These are phyloP conservation scores for Ceratobasidium theobromae DNA, from an alignment of 1,284 basidiomycete genomes.

Conservation along the genomic window DNA sequence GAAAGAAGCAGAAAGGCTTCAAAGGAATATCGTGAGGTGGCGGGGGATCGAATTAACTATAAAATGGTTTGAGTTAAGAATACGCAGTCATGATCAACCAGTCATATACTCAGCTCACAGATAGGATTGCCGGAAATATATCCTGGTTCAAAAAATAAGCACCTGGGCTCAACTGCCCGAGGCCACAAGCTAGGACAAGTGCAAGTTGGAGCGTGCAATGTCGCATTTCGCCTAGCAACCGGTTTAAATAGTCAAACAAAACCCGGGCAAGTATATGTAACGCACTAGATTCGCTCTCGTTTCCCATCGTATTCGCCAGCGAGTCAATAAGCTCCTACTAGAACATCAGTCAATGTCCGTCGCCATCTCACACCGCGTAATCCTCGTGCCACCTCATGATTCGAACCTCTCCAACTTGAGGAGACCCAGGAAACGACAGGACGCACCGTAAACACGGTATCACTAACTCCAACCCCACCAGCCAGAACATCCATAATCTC, in stretches of 20 bases:
- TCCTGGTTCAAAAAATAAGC: slow-evolving; percentile 65
- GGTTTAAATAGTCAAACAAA: not conserved
- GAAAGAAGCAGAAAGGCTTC: slow-evolving; percentile 59
- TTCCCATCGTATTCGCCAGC: slow-evolving; percentile 50
- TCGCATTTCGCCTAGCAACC: slow-evolving; percentile 39
- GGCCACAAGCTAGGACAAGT: slow-evolving; percentile 57
- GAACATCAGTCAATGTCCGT: slow-evolving; percentile 1
- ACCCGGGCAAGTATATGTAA: not conserved
- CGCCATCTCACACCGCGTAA: not conserved
- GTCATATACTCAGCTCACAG: slow-evolving; percentile 43
- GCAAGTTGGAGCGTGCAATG: slow-evolving; percentile 59
- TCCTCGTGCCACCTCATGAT: not conserved
- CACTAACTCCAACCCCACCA: slow-evolving; percentile 58
- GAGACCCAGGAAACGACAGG: not conserved
- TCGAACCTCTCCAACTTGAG: not conserved
- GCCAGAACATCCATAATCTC: slow-evolving; percentile 68
- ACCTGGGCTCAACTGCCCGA: slow-evolving; percentile 63
- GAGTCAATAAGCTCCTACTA: slow-evolving; percentile 52
- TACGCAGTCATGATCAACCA: not conserved
- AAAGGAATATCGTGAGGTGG: slow-evolving; percentile 57
- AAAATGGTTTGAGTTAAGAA: not conserved
- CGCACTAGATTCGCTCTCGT: slow-evolving; percentile 51
- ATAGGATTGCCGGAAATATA: slow-evolving; percentile 55
- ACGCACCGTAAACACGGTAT: slow-evolving; percentile 57
- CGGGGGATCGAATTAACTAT: slow-evolving; percentile 48